Evolutionary conservation across 768 basidiomycete species (phyloP), one percentile per base, ranked within the genome.

Genomic region (Auricularia auricula-judae): DNA sequence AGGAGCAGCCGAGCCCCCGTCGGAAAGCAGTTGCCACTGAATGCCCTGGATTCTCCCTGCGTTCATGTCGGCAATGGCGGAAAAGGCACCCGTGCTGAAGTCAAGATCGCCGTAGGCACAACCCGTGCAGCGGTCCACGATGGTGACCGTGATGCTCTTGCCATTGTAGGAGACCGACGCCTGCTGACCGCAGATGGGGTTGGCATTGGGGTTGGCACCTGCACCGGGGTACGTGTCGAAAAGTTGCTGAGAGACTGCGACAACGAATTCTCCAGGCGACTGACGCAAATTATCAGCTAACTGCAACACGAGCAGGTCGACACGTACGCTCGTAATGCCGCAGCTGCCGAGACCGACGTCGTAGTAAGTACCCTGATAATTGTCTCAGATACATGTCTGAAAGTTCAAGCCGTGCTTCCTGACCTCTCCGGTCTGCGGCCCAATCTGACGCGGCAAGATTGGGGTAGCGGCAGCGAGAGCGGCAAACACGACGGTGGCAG

Each of bases 111-210:
- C 47, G 47, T 16, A 21, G 11, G 47, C 47, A 1, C 47, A 51
- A 18, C 47, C 47, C 47, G 47, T 51, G 47, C 47, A 51, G 47
- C 47, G 47, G 21, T 51, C 47, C 7, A 35, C 36, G n/a, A 66
- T 62, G 63, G 74, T 64, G 3, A 71, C 60, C 14, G 21, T 1
- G 47, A 77, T 47, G 1, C 67, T 70, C 3, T 3, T 67, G 36
- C n/a, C 58, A n/a, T 62, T 60, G 44, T 73, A 76, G 3, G 72
- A 76, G 63, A 76, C 47, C 10, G 47, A 18, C 47, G 47, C 47
- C 18, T 51, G 47, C 21, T 51, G 8, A 5, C 47, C 47, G 16
- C 47, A 51, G 47, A 51, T 51, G 11, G 47, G 47, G 47, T 51
- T 51, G 10, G 5, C 5, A 1, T 51, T 51, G 11, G 47, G 47